Base-by-base conservation (phyloP, 1,284 basidiomycete genomes). In the Trametes sp. region DNA sequence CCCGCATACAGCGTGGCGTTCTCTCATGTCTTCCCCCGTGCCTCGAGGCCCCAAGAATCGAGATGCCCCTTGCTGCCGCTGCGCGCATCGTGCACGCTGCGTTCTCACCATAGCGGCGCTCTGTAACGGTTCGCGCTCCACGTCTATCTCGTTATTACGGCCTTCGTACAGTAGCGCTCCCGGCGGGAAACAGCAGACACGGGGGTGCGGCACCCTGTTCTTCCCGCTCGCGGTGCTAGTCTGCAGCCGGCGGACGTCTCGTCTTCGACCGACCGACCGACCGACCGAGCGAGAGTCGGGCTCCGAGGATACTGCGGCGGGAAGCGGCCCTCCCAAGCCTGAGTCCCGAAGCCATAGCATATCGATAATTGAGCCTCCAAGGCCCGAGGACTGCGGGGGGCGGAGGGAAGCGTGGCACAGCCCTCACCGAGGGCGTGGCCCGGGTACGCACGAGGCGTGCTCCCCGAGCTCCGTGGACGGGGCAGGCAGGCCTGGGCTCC, bases 291-390 rank as follows among this genome's bases (percentile, higher is more conserved):
- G 23, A 19, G 33, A 19, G 13, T 36, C 54, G 33, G 45, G 21
- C 14, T 13, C 54, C 54, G 54, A 56, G 45, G 54, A 48, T 56
- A 33, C 45, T 56, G 54, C 54, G 54, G 41, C 21, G 29, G n/a
- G 48, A 31, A 33, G 31, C 49, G 31, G 29, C 5, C 21, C 21
- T 33, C 31, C 31, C 23, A 51, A n/a, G n/a, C n/a, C n/a, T n/a
- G n/a, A n/a, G n/a, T n/a, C n/a, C n/a, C n/a, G n/a, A n/a, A n/a
- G n/a, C n/a, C n/a, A n/a, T n/a, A n/a, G n/a, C n/a, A n/a, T n/a
- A n/a, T n/a, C n/a, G n/a, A n/a, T n/a, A n/a, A n/a, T n/a, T n/a
- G n/a, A n/a, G 49, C 31, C 33, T 13, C 31, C 9, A 21, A 33
- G 49, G 31, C 13, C 31, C 31, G 49, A 36, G 49, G 9, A 23